Base-by-base conservation (phyloP, 2,329 filamentous ascomycete species). In the Xylariaceae sp. region DNA sequence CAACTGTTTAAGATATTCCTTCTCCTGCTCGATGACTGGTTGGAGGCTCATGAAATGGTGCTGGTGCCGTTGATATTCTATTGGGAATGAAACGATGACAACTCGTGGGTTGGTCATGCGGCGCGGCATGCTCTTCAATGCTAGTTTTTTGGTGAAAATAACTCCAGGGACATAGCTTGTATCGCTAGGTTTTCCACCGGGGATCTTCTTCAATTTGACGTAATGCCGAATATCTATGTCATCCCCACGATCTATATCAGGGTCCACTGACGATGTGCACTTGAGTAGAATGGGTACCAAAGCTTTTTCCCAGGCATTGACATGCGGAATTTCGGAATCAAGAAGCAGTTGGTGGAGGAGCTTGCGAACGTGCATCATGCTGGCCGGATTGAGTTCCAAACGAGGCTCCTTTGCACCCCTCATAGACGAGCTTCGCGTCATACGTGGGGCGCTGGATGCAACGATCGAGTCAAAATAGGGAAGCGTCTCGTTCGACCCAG, bases 191-290 rank as follows among this genome's bases (percentile, higher is more conserved):
- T 82, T 87, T 14, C 92, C 93, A 14, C 94, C 93, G 0, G 92
- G 89, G 12, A 99, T 94, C 67, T 95, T 96, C 69, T 99, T 99
- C 31, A 99, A 74, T 68, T 99, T 99, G 57, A 99, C 90, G 65
- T 97, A 99, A 67, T 97, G 92, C 3, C 94, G 83, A 54, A 99
- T 94, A 67, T 99, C 94, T 79, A 99, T 97, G 66, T 94, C 89
- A 68, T 99, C 94, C 28, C 91, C 92, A 50, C 84, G 82, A 51
- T 91, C 87, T 42, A 97, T 89, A 68, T 97, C 89, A 1, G 94
- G 94, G 57, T 95, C 88, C 3, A 99, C 92, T 65, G 97, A 94
- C 59, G 97, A 91, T 0, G 93, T 95, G 58, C 92, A 94, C 61
- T 88, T 88, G 18, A 97, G 77, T 17, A 99, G 78, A 47, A 99